These are phyloP conservation scores for Neospermospora avenae DNA, from an alignment of 2,329 filamentous ascomycete species.

Conservation along the genomic window DNA sequence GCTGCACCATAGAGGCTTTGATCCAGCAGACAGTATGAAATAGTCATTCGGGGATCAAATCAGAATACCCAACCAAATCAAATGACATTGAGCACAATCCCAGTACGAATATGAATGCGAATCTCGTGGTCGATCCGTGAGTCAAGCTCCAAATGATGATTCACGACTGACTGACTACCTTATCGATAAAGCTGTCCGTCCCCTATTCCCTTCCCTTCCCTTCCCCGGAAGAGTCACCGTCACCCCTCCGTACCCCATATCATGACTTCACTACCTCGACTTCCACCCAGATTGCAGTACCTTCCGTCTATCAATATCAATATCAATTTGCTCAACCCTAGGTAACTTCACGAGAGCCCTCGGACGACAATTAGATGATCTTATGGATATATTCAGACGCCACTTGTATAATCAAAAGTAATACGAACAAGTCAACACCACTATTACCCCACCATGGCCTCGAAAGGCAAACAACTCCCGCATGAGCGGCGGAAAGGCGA, in stretches of 20 bases:
- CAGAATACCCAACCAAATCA: not conserved
- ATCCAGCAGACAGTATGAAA: not conserved
- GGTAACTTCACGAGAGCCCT: not conserved
- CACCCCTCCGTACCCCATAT: slow-evolving; percentile 9
- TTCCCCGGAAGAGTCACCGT: slow-evolving; percentile 25
- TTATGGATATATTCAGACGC: slow-evolving; percentile 17
- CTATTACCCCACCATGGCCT: slow-evolving; percentile 44
- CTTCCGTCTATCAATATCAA: not conserved
- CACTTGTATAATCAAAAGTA: not conserved
- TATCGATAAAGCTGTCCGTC: slow-evolving; percentile 34
- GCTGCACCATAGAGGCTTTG: not conserved
- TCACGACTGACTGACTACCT: slow-evolving; percentile 19
- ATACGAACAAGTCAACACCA: not conserved
- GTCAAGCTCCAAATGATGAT: slow-evolving; percentile 22
- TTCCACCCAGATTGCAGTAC: not conserved
- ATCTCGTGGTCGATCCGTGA: slow-evolving; percentile 17
- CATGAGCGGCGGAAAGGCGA: slow-evolving; percentile 86
- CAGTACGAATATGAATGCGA: not conserved
- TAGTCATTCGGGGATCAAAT: not conserved
- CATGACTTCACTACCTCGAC: not conserved
- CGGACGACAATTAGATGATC: slow-evolving; percentile 16
- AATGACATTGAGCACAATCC: not conserved
- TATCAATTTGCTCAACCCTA: not conserved
- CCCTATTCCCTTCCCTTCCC: slow-evolving; percentile 4
- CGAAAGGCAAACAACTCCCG: slow-evolving; percentile 56